Percentiles rank a stretch among this genome's conserved stretches.
phyloP scores from a whole-genome alignment of 2,329 filamentous ascomycete genomes.

The Colletotrichum liriopes region DNA sequence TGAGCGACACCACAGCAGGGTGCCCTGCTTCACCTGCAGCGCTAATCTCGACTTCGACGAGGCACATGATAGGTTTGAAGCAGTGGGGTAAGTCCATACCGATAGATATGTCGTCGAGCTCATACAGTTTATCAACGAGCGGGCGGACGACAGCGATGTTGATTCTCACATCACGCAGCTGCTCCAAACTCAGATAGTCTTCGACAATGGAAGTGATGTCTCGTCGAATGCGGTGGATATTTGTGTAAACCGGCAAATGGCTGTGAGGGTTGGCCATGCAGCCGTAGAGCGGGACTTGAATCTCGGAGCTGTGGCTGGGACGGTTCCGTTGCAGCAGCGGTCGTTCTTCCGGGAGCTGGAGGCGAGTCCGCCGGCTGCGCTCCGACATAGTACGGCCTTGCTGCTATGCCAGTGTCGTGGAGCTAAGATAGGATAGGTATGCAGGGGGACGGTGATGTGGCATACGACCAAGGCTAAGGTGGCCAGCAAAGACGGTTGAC shows the following conservation, averaged over 20 bases:
- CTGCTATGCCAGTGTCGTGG: constrained; percentile 1
- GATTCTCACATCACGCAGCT: constrained; percentile 85
- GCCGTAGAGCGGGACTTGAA: constrained; percentile 63
- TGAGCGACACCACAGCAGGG: background rate
- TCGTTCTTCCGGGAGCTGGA: constrained; percentile 46
- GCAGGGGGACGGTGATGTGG: background rate
- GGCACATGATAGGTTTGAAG: background rate
- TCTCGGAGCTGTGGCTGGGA: constrained; percentile 55
- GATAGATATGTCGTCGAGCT: constrained; percentile 84
- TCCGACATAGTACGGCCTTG: constrained; percentile 44
- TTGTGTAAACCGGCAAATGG: constrained; percentile 81
- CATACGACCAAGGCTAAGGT: constrained; percentile 8
- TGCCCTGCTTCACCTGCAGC: background rate
- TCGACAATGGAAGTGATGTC: constrained; percentile 76
- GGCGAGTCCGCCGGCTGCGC: constrained; percentile 35
- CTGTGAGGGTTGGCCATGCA: constrained; percentile 72
- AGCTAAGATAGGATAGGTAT: background rate
- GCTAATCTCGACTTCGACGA: background rate
- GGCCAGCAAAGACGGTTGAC: background rate
- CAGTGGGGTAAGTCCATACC: constrained; percentile 59
- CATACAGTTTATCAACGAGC: constrained; percentile 86
- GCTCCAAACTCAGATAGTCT: constrained; percentile 78
- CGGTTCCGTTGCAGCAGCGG: constrained; percentile 56
- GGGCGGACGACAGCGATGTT: constrained; percentile 86
- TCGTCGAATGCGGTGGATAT: constrained; percentile 80